phyloP scores from a whole-genome alignment of 2,329 filamentous ascomycete genomes.

The Monilinia polystroma region DNA sequence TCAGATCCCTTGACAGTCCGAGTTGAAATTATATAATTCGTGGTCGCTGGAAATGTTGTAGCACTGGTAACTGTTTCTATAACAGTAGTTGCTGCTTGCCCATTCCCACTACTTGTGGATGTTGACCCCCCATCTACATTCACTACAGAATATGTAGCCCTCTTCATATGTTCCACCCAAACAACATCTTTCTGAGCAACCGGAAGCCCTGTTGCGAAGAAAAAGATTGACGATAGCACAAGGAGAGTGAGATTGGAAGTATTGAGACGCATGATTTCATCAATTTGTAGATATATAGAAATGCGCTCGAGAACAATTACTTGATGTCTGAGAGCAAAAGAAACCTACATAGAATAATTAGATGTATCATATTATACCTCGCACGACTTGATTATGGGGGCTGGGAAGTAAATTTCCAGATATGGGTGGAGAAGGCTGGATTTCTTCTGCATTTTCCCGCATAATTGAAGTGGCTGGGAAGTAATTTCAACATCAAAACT shows the following conservation, averaged over 20 bases:
- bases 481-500: slow-evolving; percentile 15
- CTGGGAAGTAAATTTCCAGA: slow-evolving; percentile 26
- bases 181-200: slow-evolving; percentile 28
- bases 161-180: slow-evolving; percentile 25
- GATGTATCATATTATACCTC: slow-evolving; percentile 30
- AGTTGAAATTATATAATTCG: slow-evolving; percentile 29
- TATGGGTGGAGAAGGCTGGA: slow-evolving; percentile 30
- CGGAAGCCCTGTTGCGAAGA: slow-evolving; percentile 32
- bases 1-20: slow-evolving; percentile 34
- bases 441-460: slow-evolving; percentile 24
- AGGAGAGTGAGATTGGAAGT: slow-evolving; percentile 31
- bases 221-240: slow-evolving; percentile 35
- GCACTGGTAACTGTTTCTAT: slow-evolving; percentile 33
- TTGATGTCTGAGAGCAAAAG: slow-evolving; percentile 19
- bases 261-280: slow-evolving; percentile 35
- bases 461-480: slow-evolving; percentile 26
- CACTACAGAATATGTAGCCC: slow-evolving; percentile 41
- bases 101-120: slow-evolving; percentile 22
- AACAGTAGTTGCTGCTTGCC: slow-evolving; percentile 27
- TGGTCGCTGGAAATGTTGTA: slow-evolving; percentile 29
- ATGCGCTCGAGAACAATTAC: not conserved
- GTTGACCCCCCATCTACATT: slow-evolving; percentile 40
- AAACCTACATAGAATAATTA: slow-evolving; percentile 26
- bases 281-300: slow-evolving; percentile 9
- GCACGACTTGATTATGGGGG: slow-evolving; percentile 30